A percentile compares a stretch with the other conserved stretches of the same genome.
Evolutionary conservation across 345 rosid species (phyloP).

Genomic region (Eucalyptus albens): DNA sequence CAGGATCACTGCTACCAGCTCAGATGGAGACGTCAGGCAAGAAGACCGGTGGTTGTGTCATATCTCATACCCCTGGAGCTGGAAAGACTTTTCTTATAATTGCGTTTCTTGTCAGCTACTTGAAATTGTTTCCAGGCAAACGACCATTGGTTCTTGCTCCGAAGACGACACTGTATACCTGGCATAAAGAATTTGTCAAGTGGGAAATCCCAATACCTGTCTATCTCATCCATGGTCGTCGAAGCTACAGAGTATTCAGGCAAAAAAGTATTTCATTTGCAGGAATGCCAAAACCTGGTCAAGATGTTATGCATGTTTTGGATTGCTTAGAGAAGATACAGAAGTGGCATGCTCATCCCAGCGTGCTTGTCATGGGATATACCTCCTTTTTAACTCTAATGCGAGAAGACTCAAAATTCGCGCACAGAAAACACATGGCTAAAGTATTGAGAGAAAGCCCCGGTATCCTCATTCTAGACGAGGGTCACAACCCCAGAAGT

Average conservation of each 20-base stretch:
- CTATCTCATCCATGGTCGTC: constrained; percentile 79
- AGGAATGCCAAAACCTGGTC: constrained; percentile 54
- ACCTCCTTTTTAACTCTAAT: constrained; percentile 79
- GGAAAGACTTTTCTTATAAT: constrained; percentile 90
- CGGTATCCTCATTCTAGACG: constrained; percentile 70
- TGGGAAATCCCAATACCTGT: constrained; percentile 83
- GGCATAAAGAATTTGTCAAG: constrained; percentile 94
- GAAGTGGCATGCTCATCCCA: constrained; percentile 86
- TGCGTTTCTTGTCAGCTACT: constrained; percentile 81
- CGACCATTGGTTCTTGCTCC: constrained; percentile 90
- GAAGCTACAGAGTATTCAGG: constrained; percentile 46
- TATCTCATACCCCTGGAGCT: constrained; percentile 94
- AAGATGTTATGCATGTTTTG: constrained; percentile 79
- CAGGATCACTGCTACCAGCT: constrained; percentile 64
- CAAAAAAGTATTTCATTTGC: constrained; percentile 15
- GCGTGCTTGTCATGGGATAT: constrained; percentile 97
- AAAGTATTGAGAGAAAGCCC: constrained; percentile 85
- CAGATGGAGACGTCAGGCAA: constrained; percentile 37
- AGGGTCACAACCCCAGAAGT: constrained; percentile 93
- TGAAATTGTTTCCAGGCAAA: constrained; percentile 76
- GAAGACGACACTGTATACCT: constrained; percentile 83
- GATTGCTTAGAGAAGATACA: constrained; percentile 88
- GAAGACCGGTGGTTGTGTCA: constrained; percentile 74
- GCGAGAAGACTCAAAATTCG: constrained; percentile 76
- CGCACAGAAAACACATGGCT: constrained; percentile 75